Conservation (phyloP, 73 alveolate species). For the Paramecium tetraurelia region DNA sequence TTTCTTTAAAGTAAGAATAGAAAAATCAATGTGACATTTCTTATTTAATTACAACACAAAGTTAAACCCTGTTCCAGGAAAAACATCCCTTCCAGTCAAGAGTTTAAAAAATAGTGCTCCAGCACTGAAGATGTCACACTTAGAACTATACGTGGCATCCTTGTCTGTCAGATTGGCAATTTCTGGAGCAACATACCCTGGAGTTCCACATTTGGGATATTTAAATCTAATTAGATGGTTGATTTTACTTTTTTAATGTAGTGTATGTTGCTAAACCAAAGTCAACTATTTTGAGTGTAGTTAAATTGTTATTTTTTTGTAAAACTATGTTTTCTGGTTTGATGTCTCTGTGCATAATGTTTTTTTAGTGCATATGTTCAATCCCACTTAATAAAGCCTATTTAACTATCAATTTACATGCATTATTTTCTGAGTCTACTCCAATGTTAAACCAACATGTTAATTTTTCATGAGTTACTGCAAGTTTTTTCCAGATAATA, state of each 20-base stretch:
- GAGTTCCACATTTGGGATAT: conserved; percentile 69
- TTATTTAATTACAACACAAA: not conserved
- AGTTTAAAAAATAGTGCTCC: conserved; percentile 55
- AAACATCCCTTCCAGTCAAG: not conserved
- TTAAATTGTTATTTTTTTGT: conserved; percentile 12
- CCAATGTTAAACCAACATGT: conserved; percentile 23
- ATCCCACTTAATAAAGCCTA: conserved; percentile 54
- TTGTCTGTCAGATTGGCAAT: conserved; percentile 57
- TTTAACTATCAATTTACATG: conserved; percentile 6
- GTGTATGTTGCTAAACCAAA: conserved; percentile 62
- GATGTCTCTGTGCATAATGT: conserved; percentile 4
- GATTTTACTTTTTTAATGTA: not conserved
- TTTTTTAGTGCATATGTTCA: conserved; percentile 49
- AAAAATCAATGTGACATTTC: conserved; percentile 6
- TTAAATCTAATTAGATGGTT: not conserved
- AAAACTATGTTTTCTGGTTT: conserved; percentile 5
- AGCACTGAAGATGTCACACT: conserved; percentile 55
- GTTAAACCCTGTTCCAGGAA: conserved; percentile 30
- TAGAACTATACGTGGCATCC: conserved; percentile 14
- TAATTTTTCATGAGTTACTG: conserved; percentile 22
- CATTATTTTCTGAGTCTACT: conserved; percentile 40
- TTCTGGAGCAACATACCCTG: conserved; percentile 83
- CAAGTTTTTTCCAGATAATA: conserved; percentile 39
- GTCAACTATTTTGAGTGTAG: conserved; percentile 57
- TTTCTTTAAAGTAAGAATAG: not conserved